These are phyloP conservation scores for Cladophialophora psammophila DNA, from an alignment of 2,329 filamentous ascomycete genomes.

Conservation along the genomic window DNA sequence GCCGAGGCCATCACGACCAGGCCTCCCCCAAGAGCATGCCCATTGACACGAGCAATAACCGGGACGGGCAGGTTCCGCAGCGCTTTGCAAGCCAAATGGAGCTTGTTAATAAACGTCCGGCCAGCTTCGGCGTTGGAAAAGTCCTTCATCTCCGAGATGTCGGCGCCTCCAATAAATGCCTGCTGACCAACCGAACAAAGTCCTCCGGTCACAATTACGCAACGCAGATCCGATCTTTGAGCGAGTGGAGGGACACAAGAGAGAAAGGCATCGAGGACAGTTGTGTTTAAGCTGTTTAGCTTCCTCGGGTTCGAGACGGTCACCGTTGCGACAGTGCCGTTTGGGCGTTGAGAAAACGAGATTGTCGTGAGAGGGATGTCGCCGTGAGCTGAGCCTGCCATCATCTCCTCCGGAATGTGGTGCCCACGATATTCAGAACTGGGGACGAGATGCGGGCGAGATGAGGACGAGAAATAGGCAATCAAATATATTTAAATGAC, in stretches of 20 bases:
- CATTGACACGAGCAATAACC: slow-evolving; percentile 49
- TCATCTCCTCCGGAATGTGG: neutral
- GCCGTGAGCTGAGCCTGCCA: neutral
- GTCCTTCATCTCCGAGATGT: slow-evolving; percentile 36
- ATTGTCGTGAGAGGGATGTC: neutral
- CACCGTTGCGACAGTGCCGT: slow-evolving; percentile 40
- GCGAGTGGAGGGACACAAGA: slow-evolving; percentile 35
- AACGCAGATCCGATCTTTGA: slow-evolving; percentile 19
- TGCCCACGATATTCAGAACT: neutral
- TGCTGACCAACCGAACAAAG: neutral
- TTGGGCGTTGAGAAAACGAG: slow-evolving; percentile 15
- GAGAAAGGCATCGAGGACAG: slow-evolving; percentile 4
- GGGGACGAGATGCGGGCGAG: too few relatives aligned
- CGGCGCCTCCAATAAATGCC: slow-evolving; percentile 21
- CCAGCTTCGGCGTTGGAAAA: slow-evolving; percentile 42
- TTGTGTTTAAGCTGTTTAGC: slow-evolving; percentile 39
- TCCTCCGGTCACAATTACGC: slow-evolving; percentile 32
- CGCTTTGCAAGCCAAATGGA: slow-evolving; percentile 41
- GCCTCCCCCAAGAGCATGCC: slow-evolving; percentile 49
- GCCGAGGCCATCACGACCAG: slow-evolving; percentile 48
- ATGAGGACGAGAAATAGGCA: neutral
- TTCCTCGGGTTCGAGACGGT: slow-evolving; percentile 42
- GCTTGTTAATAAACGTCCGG: slow-evolving; percentile 22
- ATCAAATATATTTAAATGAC: too few relatives aligned
- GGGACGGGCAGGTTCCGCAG: slow-evolving; percentile 49